A percentile compares a stretch with the other conserved stretches of the same genome.
Evolutionary conservation across 1,284 basidiomycete species (phyloP).

Genomic region (Ceratobasidium theobromae): DNA sequence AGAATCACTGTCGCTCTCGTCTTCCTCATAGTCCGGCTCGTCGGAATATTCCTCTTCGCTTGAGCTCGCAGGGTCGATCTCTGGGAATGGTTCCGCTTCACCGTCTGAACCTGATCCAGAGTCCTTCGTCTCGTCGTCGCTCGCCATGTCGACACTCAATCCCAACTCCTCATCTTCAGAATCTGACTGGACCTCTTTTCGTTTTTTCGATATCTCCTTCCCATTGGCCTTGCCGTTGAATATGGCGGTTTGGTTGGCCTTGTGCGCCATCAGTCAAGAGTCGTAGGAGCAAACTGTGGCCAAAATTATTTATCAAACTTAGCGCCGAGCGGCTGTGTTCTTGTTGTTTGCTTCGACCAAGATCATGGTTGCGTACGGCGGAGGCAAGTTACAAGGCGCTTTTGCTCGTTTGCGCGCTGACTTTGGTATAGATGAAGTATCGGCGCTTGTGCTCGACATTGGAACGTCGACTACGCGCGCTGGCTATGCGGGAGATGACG

Average conservation of each 20-base stretch:
- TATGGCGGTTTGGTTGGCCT: constrained; percentile 12
- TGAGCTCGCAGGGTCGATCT: constrained; percentile 56
- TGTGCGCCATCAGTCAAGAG: constrained; percentile 24
- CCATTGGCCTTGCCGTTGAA: constrained; percentile 29
- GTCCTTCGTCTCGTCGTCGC: constrained; percentile 61
- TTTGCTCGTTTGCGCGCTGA: background rate
- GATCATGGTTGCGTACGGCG: constrained; percentile 75
- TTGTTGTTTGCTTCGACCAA: constrained; percentile 28
- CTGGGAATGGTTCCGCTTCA: constrained; percentile 56
- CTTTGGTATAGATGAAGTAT: constrained; percentile 74
- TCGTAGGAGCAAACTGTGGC: background rate
- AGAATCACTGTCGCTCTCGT: constrained; percentile 44
- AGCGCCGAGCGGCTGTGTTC: constrained; percentile 19
- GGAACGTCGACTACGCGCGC: constrained; percentile 88
- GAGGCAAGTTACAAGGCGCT: constrained; percentile 52
- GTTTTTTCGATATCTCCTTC: constrained; percentile 45
- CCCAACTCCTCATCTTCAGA: constrained; percentile 41
- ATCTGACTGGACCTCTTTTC: constrained; percentile 52
- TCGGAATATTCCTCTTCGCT: constrained; percentile 48
- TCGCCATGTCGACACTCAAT: constrained; percentile 60
- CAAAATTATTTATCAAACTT: constrained; percentile 24
- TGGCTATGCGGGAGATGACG: constrained; percentile 97
- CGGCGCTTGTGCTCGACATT: constrained; percentile 93
- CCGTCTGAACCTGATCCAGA: constrained; percentile 51
- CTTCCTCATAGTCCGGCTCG: constrained; percentile 45